A percentile compares a stretch with the other conserved stretches of the same genome.
Evolutionary conservation across 495 filamentous ascomycete species (phyloP).

Genomic region (Talaromyces wortmannii): DNA sequence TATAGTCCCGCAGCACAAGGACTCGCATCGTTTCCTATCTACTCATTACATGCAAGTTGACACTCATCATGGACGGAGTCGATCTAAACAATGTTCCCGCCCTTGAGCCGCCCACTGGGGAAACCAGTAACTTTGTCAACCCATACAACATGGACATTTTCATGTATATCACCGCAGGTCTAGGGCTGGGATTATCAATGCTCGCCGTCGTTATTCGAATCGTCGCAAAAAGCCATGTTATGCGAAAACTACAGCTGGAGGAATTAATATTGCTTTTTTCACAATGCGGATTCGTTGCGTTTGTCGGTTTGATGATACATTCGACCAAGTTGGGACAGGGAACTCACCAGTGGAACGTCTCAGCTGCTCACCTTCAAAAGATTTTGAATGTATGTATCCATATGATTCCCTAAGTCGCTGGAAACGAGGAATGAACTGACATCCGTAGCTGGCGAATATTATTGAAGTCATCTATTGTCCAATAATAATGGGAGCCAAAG

Average conservation of each 20-base stretch:
- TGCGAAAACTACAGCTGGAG: neutral
- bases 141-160: neutral
- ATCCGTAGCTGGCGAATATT: neutral
- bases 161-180: neutral
- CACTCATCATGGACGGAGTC: neutral
- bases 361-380: neutral
- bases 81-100: neutral
- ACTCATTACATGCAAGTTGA: neutral
- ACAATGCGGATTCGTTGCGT: neutral
- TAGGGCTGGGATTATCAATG: neutral
- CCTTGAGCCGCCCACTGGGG: neutral
- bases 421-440: neutral
- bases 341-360: neutral
- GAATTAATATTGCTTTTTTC: neutral
- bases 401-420: neutral
- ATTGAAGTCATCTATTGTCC: neutral
- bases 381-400: neutral
- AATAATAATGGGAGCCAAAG: neutral
- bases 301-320: neutral
- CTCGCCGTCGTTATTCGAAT: neutral
- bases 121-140: neutral
- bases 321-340: neutral
- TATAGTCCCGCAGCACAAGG: neutral
- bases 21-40: neutral
- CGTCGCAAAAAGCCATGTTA: neutral